A percentile compares a stretch with the other conserved stretches of the same genome.
phyloP scores from a whole-genome alignment of 2,329 filamentous ascomycete genomes.

The Colletotrichum destructivum region DNA sequence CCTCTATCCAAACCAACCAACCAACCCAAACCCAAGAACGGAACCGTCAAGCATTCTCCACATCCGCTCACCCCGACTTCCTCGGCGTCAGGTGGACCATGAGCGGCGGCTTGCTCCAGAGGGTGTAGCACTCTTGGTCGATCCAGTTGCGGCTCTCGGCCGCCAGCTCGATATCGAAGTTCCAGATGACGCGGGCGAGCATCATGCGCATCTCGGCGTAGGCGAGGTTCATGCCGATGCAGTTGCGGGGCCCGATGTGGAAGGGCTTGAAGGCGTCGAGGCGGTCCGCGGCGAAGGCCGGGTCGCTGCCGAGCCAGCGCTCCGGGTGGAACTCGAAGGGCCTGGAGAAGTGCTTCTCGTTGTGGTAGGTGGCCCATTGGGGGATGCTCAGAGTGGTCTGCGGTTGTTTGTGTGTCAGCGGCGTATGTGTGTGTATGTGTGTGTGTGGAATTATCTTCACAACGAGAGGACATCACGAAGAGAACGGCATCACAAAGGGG shows the following conservation, averaged over 20 bases:
- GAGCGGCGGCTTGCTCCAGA: constrained; percentile 33
- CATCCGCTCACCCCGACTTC: neutral
- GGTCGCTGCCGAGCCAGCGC: constrained; percentile 46
- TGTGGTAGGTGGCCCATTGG: constrained; percentile 62
- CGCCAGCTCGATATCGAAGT: constrained; percentile 33
- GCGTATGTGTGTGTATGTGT: no score
- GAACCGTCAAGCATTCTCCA: neutral
- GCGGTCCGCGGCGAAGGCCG: constrained; percentile 30
- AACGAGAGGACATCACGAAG: no score
- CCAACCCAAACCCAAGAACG: neutral
- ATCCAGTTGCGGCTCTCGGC: constrained; percentile 24
- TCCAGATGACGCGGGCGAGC: constrained; percentile 27
- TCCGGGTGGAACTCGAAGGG: constrained; percentile 66
- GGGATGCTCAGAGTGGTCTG: constrained; percentile 60
- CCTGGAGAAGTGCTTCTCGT: constrained; percentile 60
- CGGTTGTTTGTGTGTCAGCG: neutral
- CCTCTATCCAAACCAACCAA: no score
- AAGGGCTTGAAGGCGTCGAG: constrained; percentile 36
- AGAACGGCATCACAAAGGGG: no score
- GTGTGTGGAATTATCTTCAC: no score
- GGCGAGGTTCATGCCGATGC: constrained; percentile 39
- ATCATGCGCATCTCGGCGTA: constrained; percentile 40
- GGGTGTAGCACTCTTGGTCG: constrained; percentile 15
- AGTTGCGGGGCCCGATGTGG: constrained; percentile 33
- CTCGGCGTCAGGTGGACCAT: constrained; percentile 37